Conservation (phyloP, 768 basidiomycete species). For the Suillus fuscotomentosus region DNA sequence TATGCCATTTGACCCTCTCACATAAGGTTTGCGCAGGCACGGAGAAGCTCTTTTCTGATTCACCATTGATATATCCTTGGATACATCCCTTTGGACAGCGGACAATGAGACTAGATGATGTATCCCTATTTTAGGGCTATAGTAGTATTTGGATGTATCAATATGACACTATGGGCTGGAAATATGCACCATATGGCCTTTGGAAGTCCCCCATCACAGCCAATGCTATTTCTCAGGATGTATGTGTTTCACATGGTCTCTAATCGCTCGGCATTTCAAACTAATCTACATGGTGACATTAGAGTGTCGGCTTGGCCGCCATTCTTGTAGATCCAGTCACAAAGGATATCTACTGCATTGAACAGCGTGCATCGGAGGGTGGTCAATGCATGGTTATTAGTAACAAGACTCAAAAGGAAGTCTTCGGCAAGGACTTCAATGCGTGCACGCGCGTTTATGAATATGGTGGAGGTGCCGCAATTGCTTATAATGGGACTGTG, state of each 20-base stretch:
- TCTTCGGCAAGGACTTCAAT: slow-evolving; percentile 55
- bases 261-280: neutral
- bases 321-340: slow-evolving; percentile 53
- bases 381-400: slow-evolving; percentile 60
- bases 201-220: slow-evolving; percentile 61
- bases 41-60: too few species aligned
- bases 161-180: too few species aligned
- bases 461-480: slow-evolving; percentile 67
- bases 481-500: slow-evolving; percentile 45
- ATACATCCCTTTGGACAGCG: too few species aligned
- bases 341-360: slow-evolving; percentile 50
- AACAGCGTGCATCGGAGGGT: slow-evolving; percentile 55
- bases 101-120: too few species aligned
- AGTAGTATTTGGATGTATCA: too few species aligned
- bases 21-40: too few species aligned
- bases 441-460: slow-evolving; percentile 62
- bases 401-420: slow-evolving; percentile 43
- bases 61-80: too few species aligned
- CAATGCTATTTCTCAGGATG: slow-evolving; percentile 48
- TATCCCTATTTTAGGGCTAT: too few species aligned
- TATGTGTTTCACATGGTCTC: slow-evolving; percentile 23
- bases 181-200: slow-evolving; percentile 53
- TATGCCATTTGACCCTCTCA: too few species aligned
- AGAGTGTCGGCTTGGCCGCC: slow-evolving; percentile 37
- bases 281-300: neutral